These are phyloP conservation scores for Closterium sp. DNA, from an alignment of 139 green algal genomes.

Conservation along the genomic window DNA sequence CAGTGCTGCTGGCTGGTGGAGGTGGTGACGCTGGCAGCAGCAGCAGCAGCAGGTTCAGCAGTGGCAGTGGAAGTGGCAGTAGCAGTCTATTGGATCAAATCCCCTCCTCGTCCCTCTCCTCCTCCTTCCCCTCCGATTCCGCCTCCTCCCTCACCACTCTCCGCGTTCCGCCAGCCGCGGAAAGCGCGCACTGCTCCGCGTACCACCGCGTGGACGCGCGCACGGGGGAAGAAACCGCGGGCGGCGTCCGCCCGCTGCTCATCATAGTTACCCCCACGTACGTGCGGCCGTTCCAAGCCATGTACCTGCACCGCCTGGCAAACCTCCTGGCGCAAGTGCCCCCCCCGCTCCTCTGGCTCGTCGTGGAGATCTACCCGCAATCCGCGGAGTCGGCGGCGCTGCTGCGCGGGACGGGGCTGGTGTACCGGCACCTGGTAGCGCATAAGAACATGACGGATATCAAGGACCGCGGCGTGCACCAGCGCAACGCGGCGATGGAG, in stretches of 20 bases:
- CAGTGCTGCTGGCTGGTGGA: background rate
- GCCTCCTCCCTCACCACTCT: background rate
- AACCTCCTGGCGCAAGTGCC: slow-evolving; percentile 17
- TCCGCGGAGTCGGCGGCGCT: slow-evolving; percentile 5
- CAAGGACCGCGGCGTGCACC: slow-evolving; percentile 42
- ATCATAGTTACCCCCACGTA: slow-evolving; percentile 37
- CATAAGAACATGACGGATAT: slow-evolving; percentile 28
- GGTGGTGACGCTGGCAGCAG: background rate
- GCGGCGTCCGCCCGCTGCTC: slow-evolving; percentile 1
- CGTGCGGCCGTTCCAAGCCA: slow-evolving; percentile 38
- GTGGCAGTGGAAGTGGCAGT: background rate
- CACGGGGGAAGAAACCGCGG: background rate
- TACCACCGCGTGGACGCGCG: background rate
- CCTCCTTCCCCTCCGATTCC: background rate
- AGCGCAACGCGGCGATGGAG: slow-evolving; percentile 28
- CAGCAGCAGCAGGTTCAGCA: too few relatives aligned
- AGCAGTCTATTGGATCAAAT: background rate
- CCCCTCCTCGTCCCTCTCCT: background rate
- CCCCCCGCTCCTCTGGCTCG: slow-evolving; percentile 22
- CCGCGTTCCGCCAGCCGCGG: background rate
- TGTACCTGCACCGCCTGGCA: slow-evolving; percentile 28
- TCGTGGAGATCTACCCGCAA: slow-evolving; percentile 27
- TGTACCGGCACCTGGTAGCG: slow-evolving; percentile 35
- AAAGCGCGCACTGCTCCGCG: background rate
- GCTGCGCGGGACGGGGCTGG: slow-evolving; percentile 5